These are phyloP conservation scores for Conoideocrella luteorostrata DNA, from an alignment of 2,329 filamentous ascomycete genomes.

Conservation along the genomic window DNA sequence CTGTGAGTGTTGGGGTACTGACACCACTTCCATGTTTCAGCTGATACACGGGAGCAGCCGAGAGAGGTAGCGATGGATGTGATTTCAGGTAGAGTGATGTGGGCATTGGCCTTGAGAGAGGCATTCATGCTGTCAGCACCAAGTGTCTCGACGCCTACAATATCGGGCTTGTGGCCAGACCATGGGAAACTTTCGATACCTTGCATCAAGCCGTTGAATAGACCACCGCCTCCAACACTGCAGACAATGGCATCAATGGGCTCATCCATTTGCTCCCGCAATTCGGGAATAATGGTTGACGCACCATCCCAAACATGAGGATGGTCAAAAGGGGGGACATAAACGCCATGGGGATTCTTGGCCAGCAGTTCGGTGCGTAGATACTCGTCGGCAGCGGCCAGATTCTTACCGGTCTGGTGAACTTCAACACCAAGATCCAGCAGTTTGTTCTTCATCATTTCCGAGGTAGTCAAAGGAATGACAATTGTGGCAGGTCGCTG, in stretches of 20 bases:
- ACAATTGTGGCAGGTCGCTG: constrained; percentile 66
- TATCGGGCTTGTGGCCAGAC: constrained; percentile 32
- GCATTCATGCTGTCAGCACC: constrained; percentile 66
- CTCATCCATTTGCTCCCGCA: constrained; percentile 33
- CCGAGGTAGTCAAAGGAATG: constrained; percentile 59
- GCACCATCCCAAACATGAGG: constrained; percentile 62
- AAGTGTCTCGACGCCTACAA: constrained; percentile 69
- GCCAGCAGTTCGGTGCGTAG: constrained; percentile 53
- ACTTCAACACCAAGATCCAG: constrained; percentile 62
- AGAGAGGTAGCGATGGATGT: constrained; percentile 70
- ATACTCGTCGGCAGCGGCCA: constrained; percentile 63
- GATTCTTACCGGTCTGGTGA: constrained; percentile 60
- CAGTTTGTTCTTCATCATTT: constrained; percentile 67
- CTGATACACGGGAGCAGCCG: constrained; percentile 65
- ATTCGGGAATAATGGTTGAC: constrained; percentile 49
- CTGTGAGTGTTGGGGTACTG: constrained; percentile 32
- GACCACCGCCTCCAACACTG: constrained; percentile 72
- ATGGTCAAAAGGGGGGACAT: constrained; percentile 66
- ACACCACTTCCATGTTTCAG: constrained; percentile 60
- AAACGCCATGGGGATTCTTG: constrained; percentile 48
- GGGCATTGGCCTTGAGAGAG: constrained; percentile 48
- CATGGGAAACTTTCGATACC: constrained; percentile 49
- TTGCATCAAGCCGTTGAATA: constrained; percentile 69
- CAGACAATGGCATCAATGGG: constrained; percentile 66
- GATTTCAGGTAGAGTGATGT: constrained; percentile 62